Evolutionary conservation across 2,329 filamentous ascomycete genomes (phyloP).

Genomic region (Cladophialophora exuberans): DNA sequence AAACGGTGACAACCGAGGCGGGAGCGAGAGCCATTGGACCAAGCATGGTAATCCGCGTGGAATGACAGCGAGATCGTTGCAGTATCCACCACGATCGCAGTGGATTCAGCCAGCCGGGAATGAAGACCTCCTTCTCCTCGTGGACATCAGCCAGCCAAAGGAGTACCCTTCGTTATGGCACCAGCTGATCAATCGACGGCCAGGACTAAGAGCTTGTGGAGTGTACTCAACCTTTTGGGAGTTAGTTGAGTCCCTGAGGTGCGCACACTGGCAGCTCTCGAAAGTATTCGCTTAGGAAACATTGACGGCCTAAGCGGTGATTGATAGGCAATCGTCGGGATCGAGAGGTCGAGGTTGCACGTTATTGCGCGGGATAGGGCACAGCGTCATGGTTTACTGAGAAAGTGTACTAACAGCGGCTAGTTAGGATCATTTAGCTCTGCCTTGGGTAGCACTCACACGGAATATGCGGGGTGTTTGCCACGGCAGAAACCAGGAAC

Average conservation of each 20-base stretch:
- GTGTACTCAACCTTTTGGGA: too few relatives aligned
- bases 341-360: background rate
- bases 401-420: background rate
- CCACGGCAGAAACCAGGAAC: background rate
- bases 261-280: too few relatives aligned
- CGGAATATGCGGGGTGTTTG: background rate
- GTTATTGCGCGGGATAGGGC: background rate
- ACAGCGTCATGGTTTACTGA: background rate
- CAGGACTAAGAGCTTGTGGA: too few relatives aligned
- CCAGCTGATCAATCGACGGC: too few relatives aligned
- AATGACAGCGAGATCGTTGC: background rate
- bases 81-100: background rate
- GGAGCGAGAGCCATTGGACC: background rate
- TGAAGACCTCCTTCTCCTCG: too few relatives aligned
- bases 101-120: background rate
- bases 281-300: too few relatives aligned
- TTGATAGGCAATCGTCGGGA: background rate
- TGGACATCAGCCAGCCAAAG: too few relatives aligned
- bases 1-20: background rate
- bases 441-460: background rate
- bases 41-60: background rate
- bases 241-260: too few relatives aligned
- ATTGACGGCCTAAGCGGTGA: background rate
- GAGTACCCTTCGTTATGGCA: too few relatives aligned
- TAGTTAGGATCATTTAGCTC: constrained; percentile 6